phyloP scores from a whole-genome alignment of 1,284 basidiomycete species.

The Cryptococcus sp. region DNA sequence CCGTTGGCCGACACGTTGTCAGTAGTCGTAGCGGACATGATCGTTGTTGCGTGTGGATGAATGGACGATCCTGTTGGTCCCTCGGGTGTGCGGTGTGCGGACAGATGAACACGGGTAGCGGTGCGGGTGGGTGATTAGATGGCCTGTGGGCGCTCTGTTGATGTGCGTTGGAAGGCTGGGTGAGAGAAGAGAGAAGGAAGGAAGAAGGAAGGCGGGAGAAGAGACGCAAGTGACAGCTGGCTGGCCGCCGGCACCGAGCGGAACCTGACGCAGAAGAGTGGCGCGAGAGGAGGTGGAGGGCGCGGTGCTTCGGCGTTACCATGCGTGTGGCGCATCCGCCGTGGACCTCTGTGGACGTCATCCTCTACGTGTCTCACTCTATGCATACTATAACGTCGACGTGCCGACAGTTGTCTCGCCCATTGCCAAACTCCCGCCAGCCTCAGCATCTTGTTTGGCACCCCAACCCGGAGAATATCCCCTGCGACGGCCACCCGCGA shows the following conservation, averaged over 20 bases:
- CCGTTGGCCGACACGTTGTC: conserved; percentile 9
- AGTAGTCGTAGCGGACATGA: conserved; percentile 13
- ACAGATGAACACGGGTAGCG: background rate
- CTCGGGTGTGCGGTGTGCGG: conserved; percentile 6
- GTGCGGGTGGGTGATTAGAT: background rate
- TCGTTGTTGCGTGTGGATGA: conserved; percentile 1
- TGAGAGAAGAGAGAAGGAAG: background rate
- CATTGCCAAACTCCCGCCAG: too few species aligned
- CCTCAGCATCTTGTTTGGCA: too few species aligned
- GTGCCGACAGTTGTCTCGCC: too few species aligned
- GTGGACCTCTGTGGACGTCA: too few species aligned
- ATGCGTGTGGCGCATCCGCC: too few species aligned
- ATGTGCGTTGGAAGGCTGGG: background rate
- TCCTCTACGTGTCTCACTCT: too few species aligned
- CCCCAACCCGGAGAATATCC: too few species aligned
- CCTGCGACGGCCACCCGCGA: too few species aligned
- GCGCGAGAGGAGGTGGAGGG: background rate
- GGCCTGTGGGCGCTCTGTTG: background rate
- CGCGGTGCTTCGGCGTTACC: too few species aligned
- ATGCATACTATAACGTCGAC: too few species aligned
- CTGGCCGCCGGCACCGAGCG: background rate
- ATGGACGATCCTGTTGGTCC: background rate
- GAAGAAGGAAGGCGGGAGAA: background rate
- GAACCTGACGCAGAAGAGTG: background rate
- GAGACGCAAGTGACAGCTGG: background rate